A percentile compares a stretch with the other conserved stretches of the same genome.
Conservation (phyloP, 495 filamentous ascomycete species). For the Stereocaulon alpinum region DNA sequence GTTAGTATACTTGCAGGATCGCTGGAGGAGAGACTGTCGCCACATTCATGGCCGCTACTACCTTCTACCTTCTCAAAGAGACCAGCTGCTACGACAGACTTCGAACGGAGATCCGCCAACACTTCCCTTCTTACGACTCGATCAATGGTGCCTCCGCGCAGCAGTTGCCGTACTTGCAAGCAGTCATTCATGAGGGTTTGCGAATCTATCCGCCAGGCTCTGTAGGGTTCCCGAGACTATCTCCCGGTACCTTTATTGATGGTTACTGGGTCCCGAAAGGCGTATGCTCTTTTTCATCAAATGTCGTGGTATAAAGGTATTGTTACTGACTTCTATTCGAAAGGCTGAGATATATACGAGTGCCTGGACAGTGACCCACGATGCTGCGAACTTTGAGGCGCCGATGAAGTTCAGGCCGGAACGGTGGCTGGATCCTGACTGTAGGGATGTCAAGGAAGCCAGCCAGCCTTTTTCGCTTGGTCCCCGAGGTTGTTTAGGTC, state of each 20-base stretch:
- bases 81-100: background rate
- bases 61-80: conserved; percentile 18
- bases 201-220: conserved; percentile 43
- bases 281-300: too few relatives aligned
- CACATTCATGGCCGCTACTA: conserved; percentile 18
- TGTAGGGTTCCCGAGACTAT: conserved; percentile 29
- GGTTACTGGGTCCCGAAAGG: conserved; percentile 20
- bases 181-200: conserved; percentile 45
- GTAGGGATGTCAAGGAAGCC: conserved; percentile 25
- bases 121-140: conserved; percentile 6
- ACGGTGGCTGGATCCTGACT: conserved; percentile 24
- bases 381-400: conserved; percentile 24
- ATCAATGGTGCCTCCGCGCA: conserved; percentile 23
- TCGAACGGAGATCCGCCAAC: conserved; percentile 14
- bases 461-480: conserved; percentile 18
- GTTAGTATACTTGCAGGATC: conserved; percentile 14
- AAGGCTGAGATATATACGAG: conserved; percentile 28
- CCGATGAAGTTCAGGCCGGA: conserved; percentile 26
- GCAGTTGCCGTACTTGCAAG: conserved; percentile 42
- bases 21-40: conserved; percentile 24
- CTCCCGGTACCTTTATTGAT: conserved; percentile 27
- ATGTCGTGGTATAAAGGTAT: too few relatives aligned
- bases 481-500: conserved; percentile 12
- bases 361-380: conserved; percentile 28
- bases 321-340: too few relatives aligned